These are phyloP conservation scores for Juncus effusus DNA, from an alignment of 176 grass and related monocot genomes.

Conservation along the genomic window DNA sequence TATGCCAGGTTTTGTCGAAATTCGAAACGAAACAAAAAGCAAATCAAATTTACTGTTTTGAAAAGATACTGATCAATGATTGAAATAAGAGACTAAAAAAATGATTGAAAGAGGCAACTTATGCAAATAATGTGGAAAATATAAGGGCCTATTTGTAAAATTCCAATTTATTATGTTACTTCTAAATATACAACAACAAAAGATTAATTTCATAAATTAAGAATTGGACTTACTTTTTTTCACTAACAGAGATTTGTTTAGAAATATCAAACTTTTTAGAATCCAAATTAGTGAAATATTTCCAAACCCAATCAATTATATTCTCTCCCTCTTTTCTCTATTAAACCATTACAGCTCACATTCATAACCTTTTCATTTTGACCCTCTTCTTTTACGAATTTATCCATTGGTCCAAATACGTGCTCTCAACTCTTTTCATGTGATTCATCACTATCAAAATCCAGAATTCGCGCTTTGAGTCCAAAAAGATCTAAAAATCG, in stretches of 20 bases:
- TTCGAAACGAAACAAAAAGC: too few species aligned
- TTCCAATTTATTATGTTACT: too few species aligned
- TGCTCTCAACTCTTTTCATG: conserved; percentile 29
- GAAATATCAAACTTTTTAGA: conserved; percentile 34
- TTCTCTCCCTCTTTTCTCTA: conserved; percentile 47
- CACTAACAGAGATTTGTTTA: conserved; percentile 43
- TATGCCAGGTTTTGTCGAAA: too few species aligned
- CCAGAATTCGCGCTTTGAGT: conserved; percentile 64
- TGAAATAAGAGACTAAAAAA: too few species aligned
- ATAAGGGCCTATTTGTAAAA: too few species aligned
- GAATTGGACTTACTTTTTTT: conserved; percentile 60
- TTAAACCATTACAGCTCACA: conserved; percentile 19
- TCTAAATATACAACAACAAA: too few species aligned
- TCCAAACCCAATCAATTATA: conserved; percentile 89
- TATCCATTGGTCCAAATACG: conserved; percentile 68
- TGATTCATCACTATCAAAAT: conserved; percentile 87
- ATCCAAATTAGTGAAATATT: conserved; percentile 56
- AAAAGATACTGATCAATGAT: too few species aligned
- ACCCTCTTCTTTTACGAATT: conserved; percentile 43
- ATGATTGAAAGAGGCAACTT: too few species aligned
- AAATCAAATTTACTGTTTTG: too few species aligned
- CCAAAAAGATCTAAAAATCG: conserved; percentile 77
- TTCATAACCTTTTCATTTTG: conserved; percentile 5
- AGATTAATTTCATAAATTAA: conserved; percentile 18
- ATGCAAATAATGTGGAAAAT: too few species aligned